Base-by-base conservation (phyloP, 2,329 filamentous ascomycete species). In the Sclerotinia nivalis region DNA sequence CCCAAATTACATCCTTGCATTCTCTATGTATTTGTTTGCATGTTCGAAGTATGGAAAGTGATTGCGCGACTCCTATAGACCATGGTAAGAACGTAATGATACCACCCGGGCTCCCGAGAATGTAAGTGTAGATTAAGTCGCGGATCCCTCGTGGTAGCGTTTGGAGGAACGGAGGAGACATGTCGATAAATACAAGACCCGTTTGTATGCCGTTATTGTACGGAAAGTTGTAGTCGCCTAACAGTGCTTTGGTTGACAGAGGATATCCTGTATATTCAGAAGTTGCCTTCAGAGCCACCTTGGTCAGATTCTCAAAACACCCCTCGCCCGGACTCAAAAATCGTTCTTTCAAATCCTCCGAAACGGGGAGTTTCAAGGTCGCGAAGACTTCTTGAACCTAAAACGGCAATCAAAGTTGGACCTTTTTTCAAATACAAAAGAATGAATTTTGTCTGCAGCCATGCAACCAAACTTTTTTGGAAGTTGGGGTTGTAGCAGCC, bases 1-100 rank as follows among this genome's bases (percentile, higher is more conserved):
- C 52, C 75, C 75, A 77, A 22, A 77, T 76, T 20, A 76, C 73
- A 37, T 76, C 75, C 64, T 77, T 78, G 70, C 74, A 75, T 71
- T 78, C 76, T 62, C 73, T 60, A 25, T 76, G 74, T 55, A 78
- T 72, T 65, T 77, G 76, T 58, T 74, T 77, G 72, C 76, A 78
- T 31, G 74, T 77, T 68, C 75, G 73, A 15, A 78, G 71, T 25
- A 78, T 70, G 6, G 72, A 74, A 47, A 77, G 70, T 18, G 76
- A 77, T 18, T 65, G 66, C 22, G 74, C 73, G 20, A 76, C 70
- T 9, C 77, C 72, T 47, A 76, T 37, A 4, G 73, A 74, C 75
- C 75, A 77, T 43, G 76, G 75, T 15, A 72, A 75, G 13, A 76
- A 69, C 9, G 72, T 74, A 47, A 75, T 73, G 28, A 49, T 28